phyloP scores from a whole-genome alignment of 768 basidiomycete genomes.

The Phaffia australis region DNA sequence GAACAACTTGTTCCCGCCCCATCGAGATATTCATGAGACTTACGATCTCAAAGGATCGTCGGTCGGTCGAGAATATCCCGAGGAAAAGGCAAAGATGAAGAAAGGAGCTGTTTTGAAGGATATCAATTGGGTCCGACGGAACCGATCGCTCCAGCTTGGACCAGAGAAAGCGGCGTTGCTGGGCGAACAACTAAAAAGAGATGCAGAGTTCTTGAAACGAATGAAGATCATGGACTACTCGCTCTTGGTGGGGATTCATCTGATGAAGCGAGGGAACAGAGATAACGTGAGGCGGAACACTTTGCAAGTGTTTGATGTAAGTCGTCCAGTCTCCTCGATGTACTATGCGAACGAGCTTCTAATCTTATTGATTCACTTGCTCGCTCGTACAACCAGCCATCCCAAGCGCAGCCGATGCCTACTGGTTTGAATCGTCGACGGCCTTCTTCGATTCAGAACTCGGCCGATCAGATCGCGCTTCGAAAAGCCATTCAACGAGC shows the following conservation, averaged over 20 bases:
- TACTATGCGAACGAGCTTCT: background rate
- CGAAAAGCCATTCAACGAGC: constrained; percentile 74
- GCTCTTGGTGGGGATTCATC: constrained; percentile 85
- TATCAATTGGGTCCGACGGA: constrained; percentile 83
- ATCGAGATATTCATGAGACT: constrained; percentile 94
- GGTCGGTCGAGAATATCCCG: constrained; percentile 74
- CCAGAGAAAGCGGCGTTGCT: constrained; percentile 88
- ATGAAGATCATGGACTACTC: constrained; percentile 95
- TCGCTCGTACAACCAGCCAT: background rate
- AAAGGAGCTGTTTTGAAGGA: constrained; percentile 88
- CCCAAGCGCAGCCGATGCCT: background rate
- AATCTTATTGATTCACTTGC: background rate
- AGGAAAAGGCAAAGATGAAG: constrained; percentile 64
- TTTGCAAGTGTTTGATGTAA: constrained; percentile 79
- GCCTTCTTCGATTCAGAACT: constrained; percentile 50
- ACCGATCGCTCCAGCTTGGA: constrained; percentile 71
- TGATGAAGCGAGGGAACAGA: constrained; percentile 75
- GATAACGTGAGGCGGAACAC: constrained; percentile 86
- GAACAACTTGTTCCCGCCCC: constrained; percentile 95
- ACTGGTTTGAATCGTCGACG: constrained; percentile 47
- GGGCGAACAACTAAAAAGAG: constrained; percentile 79
- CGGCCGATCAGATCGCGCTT: constrained; percentile 68
- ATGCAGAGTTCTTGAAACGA: constrained; percentile 69
- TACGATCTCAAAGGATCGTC: constrained; percentile 95
- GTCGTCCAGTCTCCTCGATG: constrained; percentile 34